Evolutionary conservation across 1,139 yeast genomes (phyloP), one percentile per base, ranked within the genome.

Genomic region (Meyerozyma sp.): DNA sequence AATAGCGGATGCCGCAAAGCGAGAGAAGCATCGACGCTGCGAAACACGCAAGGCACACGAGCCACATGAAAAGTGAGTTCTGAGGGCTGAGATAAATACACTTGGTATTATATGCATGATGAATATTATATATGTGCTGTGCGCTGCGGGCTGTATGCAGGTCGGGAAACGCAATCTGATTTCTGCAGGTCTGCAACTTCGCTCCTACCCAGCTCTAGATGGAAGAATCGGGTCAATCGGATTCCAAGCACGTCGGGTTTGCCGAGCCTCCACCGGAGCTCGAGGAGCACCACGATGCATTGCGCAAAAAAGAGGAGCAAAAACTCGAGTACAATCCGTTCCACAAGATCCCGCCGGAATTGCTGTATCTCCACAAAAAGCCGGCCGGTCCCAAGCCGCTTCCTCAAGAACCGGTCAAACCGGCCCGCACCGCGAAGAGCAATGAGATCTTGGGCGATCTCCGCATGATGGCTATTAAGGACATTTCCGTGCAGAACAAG

Each of bases 311-410:
- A 14, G 65, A 67, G 41, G 52, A 61, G 41, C 63, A 60, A 29
- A 54, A 56, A 43, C 44, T 51, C 32, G 56, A 63, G 46, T 52
- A 61, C 29, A 64, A 63, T 44, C 66, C 72, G 2, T 73, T 73
- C 57, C 75, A 72, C 41, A 61, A 56, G 45, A 59, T 70, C n/a
- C 77, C 78, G 0, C 68, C 75, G 1, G 77, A 73, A 51, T 63
- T 73, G 41, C 62, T 70, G 4, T 68, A 73, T 45, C 55, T 72
- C 39, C 64, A 66, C 43, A 60, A 59, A 46, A 61, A 53, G 32
- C 41, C 46, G 14, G 54, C 56, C 35, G 58, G 50, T 2, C 66
- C 60, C 10, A 61, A 52, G 34, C 67, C 65, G 23, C 47, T 52
- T 23, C 43, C 36, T 30, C 39, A 37, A 25, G 39, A 26, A 27